A percentile compares a stretch with the other conserved stretches of the same genome.
phyloP scores from a whole-genome alignment of 495 filamentous ascomycete genomes.

The Xylaria sp. region DNA sequence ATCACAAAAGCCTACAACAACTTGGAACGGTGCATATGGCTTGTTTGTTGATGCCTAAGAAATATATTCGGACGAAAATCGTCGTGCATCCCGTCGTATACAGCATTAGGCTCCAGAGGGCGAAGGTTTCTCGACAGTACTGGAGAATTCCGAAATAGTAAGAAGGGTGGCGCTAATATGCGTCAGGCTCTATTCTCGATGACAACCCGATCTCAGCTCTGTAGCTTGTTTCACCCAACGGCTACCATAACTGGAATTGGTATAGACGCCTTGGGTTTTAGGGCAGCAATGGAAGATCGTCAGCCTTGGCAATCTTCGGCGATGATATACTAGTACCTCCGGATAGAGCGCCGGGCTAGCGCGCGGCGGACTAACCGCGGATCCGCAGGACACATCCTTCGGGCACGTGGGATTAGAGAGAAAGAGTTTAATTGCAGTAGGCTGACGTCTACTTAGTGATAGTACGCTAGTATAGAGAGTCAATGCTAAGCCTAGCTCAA shows the following conservation, averaged over 20 bases:
- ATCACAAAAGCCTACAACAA: not conserved
- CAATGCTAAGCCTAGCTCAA: not conserved
- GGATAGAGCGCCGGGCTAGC: not conserved
- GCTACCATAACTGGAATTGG: not conserved
- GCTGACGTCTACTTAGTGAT: not conserved
- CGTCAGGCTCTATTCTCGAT: not conserved
- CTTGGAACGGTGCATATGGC: not conserved
- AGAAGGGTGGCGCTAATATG: not conserved
- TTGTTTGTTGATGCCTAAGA: not conserved
- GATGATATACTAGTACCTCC: not conserved
- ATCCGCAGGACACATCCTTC: not conserved
- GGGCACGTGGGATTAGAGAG: not conserved
- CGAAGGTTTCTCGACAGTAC: not conserved
- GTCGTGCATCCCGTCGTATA: not conserved
- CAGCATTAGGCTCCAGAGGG: not conserved
- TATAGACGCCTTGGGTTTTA: not conserved
- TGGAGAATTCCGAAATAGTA: not conserved
- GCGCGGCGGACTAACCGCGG: not conserved
- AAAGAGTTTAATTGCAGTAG: not conserved
- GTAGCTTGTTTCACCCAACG: not conserved
- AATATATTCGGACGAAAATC: not conserved
- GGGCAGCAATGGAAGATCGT: not conserved
- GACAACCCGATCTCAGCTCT: not conserved
- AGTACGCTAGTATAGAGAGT: not conserved
- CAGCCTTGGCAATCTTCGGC: not conserved